A percentile compares a stretch with the other conserved stretches of the same genome.
phyloP scores from a whole-genome alignment of 176 grass and related monocot species.

The Urochloa ruziziensis region DNA sequence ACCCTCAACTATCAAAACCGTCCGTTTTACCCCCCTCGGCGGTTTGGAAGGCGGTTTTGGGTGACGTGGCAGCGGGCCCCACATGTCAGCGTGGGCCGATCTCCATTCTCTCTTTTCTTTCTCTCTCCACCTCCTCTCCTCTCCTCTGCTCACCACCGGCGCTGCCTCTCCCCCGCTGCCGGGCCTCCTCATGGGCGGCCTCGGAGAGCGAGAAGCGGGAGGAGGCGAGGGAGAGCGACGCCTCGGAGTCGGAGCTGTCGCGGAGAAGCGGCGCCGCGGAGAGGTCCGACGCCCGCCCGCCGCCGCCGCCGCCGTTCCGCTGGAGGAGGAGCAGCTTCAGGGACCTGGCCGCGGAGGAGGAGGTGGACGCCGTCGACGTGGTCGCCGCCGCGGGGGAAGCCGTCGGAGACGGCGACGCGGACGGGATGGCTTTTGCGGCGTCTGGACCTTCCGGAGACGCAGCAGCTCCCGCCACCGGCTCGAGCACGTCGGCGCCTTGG shows the following conservation, averaged over 20 bases:
- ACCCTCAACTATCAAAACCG: no score
- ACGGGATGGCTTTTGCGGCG: conserved; percentile 41
- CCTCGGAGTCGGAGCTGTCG: conserved; percentile 65
- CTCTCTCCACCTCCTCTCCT: no score
- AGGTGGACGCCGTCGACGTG: conserved; percentile 21
- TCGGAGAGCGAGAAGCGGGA: conserved; percentile 74
- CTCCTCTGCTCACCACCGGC: no score
- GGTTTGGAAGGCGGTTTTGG: no score
- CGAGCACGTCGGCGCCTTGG: conserved; percentile 81
- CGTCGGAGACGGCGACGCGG: background rate
- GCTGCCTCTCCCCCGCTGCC: no score
- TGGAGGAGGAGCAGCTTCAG: conserved; percentile 74
- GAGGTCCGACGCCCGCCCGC: conserved; percentile 28
- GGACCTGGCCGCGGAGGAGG: conserved; percentile 40
- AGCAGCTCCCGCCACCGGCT: conserved; percentile 86
- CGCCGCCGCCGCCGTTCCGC: conserved; percentile 42
- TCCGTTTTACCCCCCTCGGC: no score
- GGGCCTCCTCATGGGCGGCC: no score
- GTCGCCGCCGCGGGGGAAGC: background rate
- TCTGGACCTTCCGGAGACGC: conserved; percentile 53
- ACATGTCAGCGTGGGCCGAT: no score
- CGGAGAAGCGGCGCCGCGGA: conserved; percentile 46
- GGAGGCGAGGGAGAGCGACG: conserved; percentile 52
- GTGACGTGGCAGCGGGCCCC: no score
- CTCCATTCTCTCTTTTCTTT: no score